Percentiles rank a stretch among this genome's conserved stretches.
These are phyloP conservation scores for Daldinia concentrica DNA, from an alignment of 495 filamentous ascomycete genomes.

Conservation along the genomic window DNA sequence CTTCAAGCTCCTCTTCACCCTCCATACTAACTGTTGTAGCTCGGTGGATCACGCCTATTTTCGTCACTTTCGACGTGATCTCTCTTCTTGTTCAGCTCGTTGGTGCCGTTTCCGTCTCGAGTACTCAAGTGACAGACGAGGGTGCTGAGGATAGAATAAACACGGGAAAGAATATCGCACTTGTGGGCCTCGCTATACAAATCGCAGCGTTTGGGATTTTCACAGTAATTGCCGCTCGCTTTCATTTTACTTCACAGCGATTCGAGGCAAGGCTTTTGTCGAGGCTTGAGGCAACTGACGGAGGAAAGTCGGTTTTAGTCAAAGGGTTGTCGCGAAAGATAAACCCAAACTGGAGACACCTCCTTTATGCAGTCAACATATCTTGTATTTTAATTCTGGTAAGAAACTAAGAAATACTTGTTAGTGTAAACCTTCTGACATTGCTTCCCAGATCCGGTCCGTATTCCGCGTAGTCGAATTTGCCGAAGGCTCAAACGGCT, in stretches of 20 bases:
- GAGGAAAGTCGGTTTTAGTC: slow-evolving; percentile 47
- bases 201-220: slow-evolving; percentile 52
- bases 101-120: slow-evolving; percentile 53
- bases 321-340: slow-evolving; percentile 47
- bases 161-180: slow-evolving; percentile 52
- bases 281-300: slow-evolving; percentile 38
- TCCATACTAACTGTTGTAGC: slow-evolving; percentile 33
- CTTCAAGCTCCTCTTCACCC: not conserved
- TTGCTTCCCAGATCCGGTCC: slow-evolving; percentile 48
- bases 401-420: slow-evolving; percentile 19
- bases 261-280: slow-evolving; percentile 47
- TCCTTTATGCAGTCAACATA: slow-evolving; percentile 46
- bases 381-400: slow-evolving; percentile 51
- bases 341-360: slow-evolving; percentile 48
- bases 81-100: slow-evolving; percentile 49
- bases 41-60: slow-evolving; percentile 54
- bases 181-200: slow-evolving; percentile 49
- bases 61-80: slow-evolving; percentile 50
- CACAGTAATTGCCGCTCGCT: slow-evolving; percentile 50
- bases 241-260: slow-evolving; percentile 53
- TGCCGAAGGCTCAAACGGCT: slow-evolving; percentile 38
- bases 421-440: slow-evolving; percentile 1
- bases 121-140: slow-evolving; percentile 38
- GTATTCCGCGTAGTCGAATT: slow-evolving; percentile 54
- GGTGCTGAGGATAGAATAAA: slow-evolving; percentile 47